Evolutionary conservation across 768 basidiomycete genomes (phyloP).

Genomic region (Peribolospora baueri): DNA sequence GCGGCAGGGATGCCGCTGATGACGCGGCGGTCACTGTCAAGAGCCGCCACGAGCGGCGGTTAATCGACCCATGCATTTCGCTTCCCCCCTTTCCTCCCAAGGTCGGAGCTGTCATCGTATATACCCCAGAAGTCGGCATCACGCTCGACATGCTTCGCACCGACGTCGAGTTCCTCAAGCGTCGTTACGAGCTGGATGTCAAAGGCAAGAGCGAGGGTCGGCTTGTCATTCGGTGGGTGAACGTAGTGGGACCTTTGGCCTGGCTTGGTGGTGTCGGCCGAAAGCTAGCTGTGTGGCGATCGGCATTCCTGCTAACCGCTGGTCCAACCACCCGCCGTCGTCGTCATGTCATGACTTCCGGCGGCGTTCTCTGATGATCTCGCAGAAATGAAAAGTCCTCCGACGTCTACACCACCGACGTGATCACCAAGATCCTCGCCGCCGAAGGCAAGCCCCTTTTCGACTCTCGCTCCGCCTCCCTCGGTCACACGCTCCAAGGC

Average conservation of each 20-base stretch:
- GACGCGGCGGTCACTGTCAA: background rate
- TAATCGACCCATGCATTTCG: background rate
- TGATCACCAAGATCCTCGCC: slow-evolving; percentile 77
- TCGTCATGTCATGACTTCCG: background rate
- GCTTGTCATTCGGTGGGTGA: slow-evolving; percentile 52
- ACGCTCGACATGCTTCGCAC: slow-evolving; percentile 50
- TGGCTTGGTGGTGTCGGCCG: too few relatives aligned
- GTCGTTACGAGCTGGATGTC: slow-evolving; percentile 57
- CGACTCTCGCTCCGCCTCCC: slow-evolving; percentile 80
- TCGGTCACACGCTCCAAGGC: slow-evolving; percentile 92
- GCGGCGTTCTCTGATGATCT: too few relatives aligned
- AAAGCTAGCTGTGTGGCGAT: background rate
- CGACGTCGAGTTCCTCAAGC: slow-evolving; percentile 72
- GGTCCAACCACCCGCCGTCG: background rate
- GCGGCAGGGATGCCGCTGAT: background rate
- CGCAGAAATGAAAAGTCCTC: slow-evolving; percentile 65
- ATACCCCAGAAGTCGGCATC: slow-evolving; percentile 81
- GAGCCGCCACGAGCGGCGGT: background rate
- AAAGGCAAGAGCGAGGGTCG: slow-evolving; percentile 82
- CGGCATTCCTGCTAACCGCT: background rate
- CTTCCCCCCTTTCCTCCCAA: slow-evolving; percentile 16
- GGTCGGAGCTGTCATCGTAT: slow-evolving; percentile 79
- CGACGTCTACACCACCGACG: slow-evolving; percentile 64
- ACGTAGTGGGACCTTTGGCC: background rate
- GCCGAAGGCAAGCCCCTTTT: slow-evolving; percentile 84